Evolutionary conservation across 331 rosid genomes (phyloP), one percentile per base, ranked within the genome.

Genomic region (Saraca asoca): DNA sequence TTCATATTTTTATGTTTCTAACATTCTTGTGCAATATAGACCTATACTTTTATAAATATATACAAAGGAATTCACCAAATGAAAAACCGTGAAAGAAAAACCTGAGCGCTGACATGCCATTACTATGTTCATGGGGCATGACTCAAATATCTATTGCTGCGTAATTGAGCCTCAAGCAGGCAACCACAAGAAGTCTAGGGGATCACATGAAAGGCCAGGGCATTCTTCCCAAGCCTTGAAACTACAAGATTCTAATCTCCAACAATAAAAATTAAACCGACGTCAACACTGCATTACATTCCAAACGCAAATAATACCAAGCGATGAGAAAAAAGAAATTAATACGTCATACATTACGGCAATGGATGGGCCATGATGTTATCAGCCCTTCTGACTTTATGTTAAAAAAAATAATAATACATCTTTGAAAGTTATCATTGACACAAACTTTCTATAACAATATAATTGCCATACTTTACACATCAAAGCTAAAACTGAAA

Each of bases 401-500:
- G 70, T 70, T 48, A 58, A 75, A 83, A 82, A 80, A 83, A 71
- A 70, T n/a, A n/a, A n/a, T n/a, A n/a, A n/a, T 79, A 45, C 70
- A 73, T 63, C 78, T 70, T 62, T 68, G 51, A 54, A 53, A 72
- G 68, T 70, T 79, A 68, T 29, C 64, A 79, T 49, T 29, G 68
- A 72, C 81, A 82, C 81, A 73, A 69, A 75, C 73, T 73, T 78
- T 79, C 83, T 84, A 74, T 85, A 52, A 67, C 75, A 83, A 79
- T 72, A 79, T 83, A 77, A 77, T 65, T 79, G 78, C 75, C 75
- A 66, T 55, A 81, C 82, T 80, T 84, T 82, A 85, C 88, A 83
- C 76, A 53, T 70, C 77, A 76, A 82, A 68, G 84, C 78, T 69
- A 83, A 75, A 74, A 83, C 73, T 57, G 77, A 54, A 77, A 76